These are phyloP conservation scores for Colletotrichum sp. DNA, from an alignment of 2,329 filamentous ascomycete species.

Conservation along the genomic window DNA sequence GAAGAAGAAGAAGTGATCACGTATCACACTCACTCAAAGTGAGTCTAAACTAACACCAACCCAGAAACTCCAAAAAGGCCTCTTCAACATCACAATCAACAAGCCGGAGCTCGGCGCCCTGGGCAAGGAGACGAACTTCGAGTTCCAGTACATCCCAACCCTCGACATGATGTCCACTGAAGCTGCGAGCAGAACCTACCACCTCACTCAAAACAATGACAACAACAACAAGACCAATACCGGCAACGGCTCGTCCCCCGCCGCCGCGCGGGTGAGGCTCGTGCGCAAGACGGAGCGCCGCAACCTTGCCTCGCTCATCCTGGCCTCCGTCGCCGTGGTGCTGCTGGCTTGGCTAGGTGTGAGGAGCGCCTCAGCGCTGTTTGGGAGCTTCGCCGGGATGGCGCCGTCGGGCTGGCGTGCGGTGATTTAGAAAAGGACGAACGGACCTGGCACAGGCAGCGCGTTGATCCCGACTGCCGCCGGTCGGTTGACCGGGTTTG, in stretches of 20 bases:
- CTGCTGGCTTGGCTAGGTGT: conserved; percentile 30
- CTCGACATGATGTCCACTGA: conserved; percentile 41
- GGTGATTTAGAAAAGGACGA: neutral
- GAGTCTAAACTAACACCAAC: conserved; percentile 15
- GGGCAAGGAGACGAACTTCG: conserved; percentile 67
- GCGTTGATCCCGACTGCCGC: neutral
- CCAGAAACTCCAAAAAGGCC: conserved; percentile 29
- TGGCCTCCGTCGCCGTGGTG: conserved; percentile 36
- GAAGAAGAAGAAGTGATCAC: neutral
- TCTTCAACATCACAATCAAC: conserved; percentile 65
- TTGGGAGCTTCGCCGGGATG: neutral
- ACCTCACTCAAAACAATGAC: neutral
- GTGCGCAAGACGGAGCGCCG: conserved; percentile 37
- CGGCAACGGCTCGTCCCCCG: conserved; percentile 29
- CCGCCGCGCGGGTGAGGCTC: conserved; percentile 31
- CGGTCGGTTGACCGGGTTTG: neutral
- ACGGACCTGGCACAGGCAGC: neutral
- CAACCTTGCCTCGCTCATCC: conserved; percentile 47
- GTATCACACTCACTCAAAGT: neutral
- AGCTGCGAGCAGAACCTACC: neutral
- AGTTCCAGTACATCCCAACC: conserved; percentile 72
- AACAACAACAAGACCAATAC: conserved; percentile 29
- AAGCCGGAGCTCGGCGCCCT: conserved; percentile 64
- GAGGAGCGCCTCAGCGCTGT: conserved; percentile 15
- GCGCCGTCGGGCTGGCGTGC: neutral